These are phyloP conservation scores for Crithidia thermophila DNA, from an alignment of 208 protist genomes.

Conservation along the genomic window DNA sequence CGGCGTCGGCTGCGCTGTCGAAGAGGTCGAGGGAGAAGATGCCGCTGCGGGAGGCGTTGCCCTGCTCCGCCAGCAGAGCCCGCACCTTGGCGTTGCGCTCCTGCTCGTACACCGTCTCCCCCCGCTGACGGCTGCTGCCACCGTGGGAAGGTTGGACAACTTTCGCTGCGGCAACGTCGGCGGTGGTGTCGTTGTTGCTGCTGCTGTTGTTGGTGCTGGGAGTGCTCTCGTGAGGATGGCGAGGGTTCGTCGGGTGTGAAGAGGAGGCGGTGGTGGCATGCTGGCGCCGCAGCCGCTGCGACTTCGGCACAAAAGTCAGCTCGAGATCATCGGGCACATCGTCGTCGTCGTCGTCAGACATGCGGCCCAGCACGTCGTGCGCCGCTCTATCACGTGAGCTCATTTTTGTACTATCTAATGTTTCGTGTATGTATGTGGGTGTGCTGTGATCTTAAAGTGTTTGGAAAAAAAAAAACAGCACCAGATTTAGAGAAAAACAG, in stretches of 20 bases:
- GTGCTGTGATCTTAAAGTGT: too few species aligned
- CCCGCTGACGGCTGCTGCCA: background rate
- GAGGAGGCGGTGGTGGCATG: background rate
- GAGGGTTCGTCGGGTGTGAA: background rate
- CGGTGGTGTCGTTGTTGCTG: background rate
- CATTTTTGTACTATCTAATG: too few species aligned
- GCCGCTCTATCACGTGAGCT: background rate
- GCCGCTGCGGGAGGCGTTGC: background rate
- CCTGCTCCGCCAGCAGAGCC: conserved; percentile 33
- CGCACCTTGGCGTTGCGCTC: conserved; percentile 63
- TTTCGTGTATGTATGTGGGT: too few species aligned
- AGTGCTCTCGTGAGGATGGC: background rate
- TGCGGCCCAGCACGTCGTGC: conserved; percentile 18
- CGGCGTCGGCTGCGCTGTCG: background rate
- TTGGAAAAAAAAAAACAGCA: too few species aligned
- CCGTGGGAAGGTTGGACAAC: background rate
- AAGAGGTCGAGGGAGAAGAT: conserved; percentile 22
- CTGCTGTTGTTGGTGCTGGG: background rate
- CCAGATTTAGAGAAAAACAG: too few species aligned
- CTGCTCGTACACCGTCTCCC: conserved; percentile 63
- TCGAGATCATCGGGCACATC: conserved; percentile 17
- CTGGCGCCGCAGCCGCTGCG: conserved; percentile 5
- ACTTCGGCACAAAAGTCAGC: conserved; percentile 27
- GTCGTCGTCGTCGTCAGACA: conserved; percentile 30
- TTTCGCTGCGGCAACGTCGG: background rate